Base-by-base conservation (phyloP, 257 asterid species). In the Fraxinus quadrangulata region DNA sequence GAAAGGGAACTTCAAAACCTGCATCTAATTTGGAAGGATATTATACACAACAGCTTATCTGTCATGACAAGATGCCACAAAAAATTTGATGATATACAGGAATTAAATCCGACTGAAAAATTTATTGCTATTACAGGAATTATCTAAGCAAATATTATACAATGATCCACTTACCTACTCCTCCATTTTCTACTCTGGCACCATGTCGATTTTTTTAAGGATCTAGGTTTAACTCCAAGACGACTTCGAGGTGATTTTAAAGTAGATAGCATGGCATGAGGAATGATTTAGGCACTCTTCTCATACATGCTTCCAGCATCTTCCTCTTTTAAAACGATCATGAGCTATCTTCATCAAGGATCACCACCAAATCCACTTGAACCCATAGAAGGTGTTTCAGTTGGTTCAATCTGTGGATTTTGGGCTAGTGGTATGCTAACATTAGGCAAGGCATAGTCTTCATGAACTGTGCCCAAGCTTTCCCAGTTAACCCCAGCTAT, bases 401-500 rank as follows among this genome's bases (percentile, higher is more conserved):
- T 78, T 67, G 87, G 66, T 40, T 26, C 26, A 26, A 91, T 86
- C 69, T 90, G 84, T 17, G 90, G 88, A 76, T 91, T 89, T 77
- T 84, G 85, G 72, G 84, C 81, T 73, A 72, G 81, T 33, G 91
- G 89, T 0, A 88, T 77, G 74, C 81, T 78, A 65, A 83, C 82
- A 75, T 72, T 85, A 65, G 86, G 63, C 77, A 88, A 42, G 5
- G 76, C 59, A 63, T 39, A 76, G 74, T 82, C 84, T 68, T 83
- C 94, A 13, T 80, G 83, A 26, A 85, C 77, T 23, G 87, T 40
- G 3, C 85, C 82, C 88, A 92, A 84, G 82, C 72, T 83, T 56
- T 87, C 87, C 96, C 88, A 84, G 40, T 79, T 84, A 40, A 85
- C 70, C 19, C 67, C 81, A 74, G 88, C 88, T 85, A 74, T 71